Evolutionary conservation across 2,329 filamentous ascomycete species (phyloP), one percentile per base, ranked within the genome.

Genomic region (Diaporthe capsici): DNA sequence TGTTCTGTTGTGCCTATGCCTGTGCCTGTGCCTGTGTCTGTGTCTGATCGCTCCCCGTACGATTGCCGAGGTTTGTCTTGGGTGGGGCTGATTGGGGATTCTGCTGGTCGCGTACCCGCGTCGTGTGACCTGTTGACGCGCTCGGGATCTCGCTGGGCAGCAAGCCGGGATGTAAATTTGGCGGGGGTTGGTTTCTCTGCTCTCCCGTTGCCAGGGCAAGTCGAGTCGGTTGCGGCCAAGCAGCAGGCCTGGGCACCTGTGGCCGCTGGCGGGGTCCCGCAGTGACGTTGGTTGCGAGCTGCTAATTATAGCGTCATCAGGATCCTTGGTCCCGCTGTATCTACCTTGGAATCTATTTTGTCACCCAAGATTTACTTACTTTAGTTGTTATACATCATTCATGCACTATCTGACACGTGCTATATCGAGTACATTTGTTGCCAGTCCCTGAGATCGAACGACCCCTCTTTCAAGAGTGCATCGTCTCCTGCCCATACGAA

Each of bases 251-350:
- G 37, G 39, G 12, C 57, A 15, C 31, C 42, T n/a, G 15, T 37
- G 44, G 44, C 31, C 34, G 47, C 28, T 51, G 47, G 60, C 28
- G n/a, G 47, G 65, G 65, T 55, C 42, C 65, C 47, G 65, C 65
- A 55, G 65, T 70, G 47, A 55, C 65, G 65, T 70, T 55, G 65
- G 65, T 9, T 42, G 49, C 8, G 34, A 39, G 47, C 65, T 55
- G 49, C 65, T 70, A 68, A 68, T 53, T 55, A 55, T 70, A 70
- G 65, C 47, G 47, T 53, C 65, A 42, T 53, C 31, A 53, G 63
- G 63, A 49, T 49, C 20, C 28, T 51, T n/a, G 44, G 47, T 53
- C 31, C 63, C 44, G 63, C 47, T 53, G 25, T 20, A 13, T 15
- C 37, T 25, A 34, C 10, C 17, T 34, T 31, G 61, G 13, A 61